Evolutionary conservation across 495 filamentous ascomycete genomes (phyloP).

Genomic region (Podospora appendiculata): DNA sequence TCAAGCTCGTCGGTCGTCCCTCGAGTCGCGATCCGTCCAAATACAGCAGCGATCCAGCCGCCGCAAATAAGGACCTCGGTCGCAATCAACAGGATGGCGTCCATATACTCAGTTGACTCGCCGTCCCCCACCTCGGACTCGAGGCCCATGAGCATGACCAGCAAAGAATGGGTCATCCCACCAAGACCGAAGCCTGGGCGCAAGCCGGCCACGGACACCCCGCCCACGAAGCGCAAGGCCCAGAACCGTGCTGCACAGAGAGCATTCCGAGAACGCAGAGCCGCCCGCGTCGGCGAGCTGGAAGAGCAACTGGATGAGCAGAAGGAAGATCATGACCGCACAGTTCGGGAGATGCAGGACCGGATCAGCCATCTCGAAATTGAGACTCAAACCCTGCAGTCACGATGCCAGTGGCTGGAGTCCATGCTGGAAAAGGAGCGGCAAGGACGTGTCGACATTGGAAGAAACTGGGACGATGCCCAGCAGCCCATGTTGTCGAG

Average conservation of each 20-base stretch:
- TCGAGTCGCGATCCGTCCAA: constrained; percentile 21
- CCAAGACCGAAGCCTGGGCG: constrained; percentile 88
- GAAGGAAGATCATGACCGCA: constrained; percentile 39
- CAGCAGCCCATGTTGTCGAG: constrained; percentile 8
- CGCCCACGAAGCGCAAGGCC: constrained; percentile 84
- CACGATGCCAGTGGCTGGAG: constrained; percentile 33
- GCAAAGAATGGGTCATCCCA: constrained; percentile 81
- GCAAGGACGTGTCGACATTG: constrained; percentile 13
- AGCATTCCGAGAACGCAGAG: constrained; percentile 80
- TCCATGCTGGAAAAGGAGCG: constrained; percentile 35
- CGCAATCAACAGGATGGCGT: constrained; percentile 11
- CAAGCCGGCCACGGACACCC: constrained; percentile 86
- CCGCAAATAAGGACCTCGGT: constrained; percentile 6
- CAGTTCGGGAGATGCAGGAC: constrained; percentile 37
- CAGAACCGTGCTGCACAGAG: constrained; percentile 92
- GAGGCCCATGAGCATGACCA: constrained; percentile 48
- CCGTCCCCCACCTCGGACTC: constrained; percentile 9
- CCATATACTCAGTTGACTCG: constrained; percentile 16
- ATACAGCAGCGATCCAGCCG: constrained; percentile 12
- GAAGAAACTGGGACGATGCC: constrained; percentile 11
- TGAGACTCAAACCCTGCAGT: constrained; percentile 37
- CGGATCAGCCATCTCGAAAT: constrained; percentile 36
- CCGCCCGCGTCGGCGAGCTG: constrained; percentile 75
- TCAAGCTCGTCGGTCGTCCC: constrained; percentile 11
- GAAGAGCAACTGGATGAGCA: constrained; percentile 73